Base-by-base conservation (phyloP, 768 basidiomycete genomes). In the Kondoa malvinella region DNA sequence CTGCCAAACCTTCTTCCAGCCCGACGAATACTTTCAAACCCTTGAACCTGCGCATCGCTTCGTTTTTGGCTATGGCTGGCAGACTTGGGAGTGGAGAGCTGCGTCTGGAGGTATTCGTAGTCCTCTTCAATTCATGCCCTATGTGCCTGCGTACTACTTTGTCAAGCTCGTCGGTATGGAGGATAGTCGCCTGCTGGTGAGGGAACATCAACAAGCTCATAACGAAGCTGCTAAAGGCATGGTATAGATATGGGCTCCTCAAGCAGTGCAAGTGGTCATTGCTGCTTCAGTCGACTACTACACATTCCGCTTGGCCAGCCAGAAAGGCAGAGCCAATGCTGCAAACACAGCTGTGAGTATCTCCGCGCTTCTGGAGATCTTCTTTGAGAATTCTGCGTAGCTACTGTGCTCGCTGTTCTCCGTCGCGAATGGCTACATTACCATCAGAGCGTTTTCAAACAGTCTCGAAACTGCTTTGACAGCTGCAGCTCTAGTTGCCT, bases 1-100 rank as follows among this genome's bases (percentile, higher is more conserved):
- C 56, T 92, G 89, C 0, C 81, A 82, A 66, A 89, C 92, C 2
- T 88, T 87, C 79, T 97, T 97, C 76, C 92, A 96, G 76, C 92
- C 95, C 8, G 95, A 99, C 77, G 95, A 97, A 77, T 94, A 88
- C 77, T 96, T 87, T 73, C 95, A 99, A 75, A 83, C 91, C 3
- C 81, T 97, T 57, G 95, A 99, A 75, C 87, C 89, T 59, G 95
- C 95, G 0, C 88, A 97, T 76, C 81, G 81, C 67, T 78, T 85
- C 57, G 89, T 95, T 63, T 97, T 89, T 76, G 91, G 92, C 59
- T 90, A 90, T 77, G 94, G 92, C 1, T 82, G 86, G 72, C 80
- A 91, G 56, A 96, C 92, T 27, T 99, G 95, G 95, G 95, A 99
- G 80, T 99, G 95, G 95, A 78, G 70, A 21, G 61, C 61, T 33